Base-by-base conservation (phyloP, 2,329 filamentous ascomycete species). In the Pseudogymnoascus sp. region DNA sequence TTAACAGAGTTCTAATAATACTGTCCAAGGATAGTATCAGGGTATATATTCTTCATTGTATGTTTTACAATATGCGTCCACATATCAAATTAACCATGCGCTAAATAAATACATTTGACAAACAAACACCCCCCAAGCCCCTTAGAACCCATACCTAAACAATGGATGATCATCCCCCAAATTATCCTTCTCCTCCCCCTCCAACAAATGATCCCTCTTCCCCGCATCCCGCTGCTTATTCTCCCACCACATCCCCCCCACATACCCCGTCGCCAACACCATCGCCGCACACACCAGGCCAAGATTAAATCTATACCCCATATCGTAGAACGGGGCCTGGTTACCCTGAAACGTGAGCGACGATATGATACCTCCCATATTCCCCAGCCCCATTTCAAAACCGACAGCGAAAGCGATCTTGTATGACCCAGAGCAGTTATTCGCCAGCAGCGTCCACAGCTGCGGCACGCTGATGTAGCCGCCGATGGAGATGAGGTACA, bases 391-490 rank as follows among this genome's bases (percentile, higher is more conserved):
- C 68, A 89, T 77, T 66, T 82, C 80, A 66, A 81, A 76, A 0
- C 76, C 78, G 8, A 79, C 77, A 1, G 77, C 76, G 30, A 80
- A 78, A 2, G 80, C 76, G 49, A 83, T 62, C 83, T 84, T 0
- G 80, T 82, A 22, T 80, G 86, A 59, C 88, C 86, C 5, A 83
- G 85, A 1, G 82, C 81, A 28, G 82, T 84, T 25, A 86, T 80
- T 0, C 86, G 84, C 0, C 85, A 88, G 67, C 89, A 88, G 12
- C 83, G 74, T 85, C 14, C 89, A 81, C 0, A 90, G 85, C 66
- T 90, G 78, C 0, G 86, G 80, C 0, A 85, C 86, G 38, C 84
- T 80, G 2, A 81, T 73, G 67, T 88, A 89, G 5, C 83, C 81
- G 0, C 84, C 85, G 11, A 78, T 78, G 2, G 85, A 82, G 62